Percentiles rank a stretch among this genome's conserved stretches.
These are phyloP conservation scores for Fagopyrum tataricum DNA, from an alignment of 148 eudicot species.

Conservation along the genomic window DNA sequence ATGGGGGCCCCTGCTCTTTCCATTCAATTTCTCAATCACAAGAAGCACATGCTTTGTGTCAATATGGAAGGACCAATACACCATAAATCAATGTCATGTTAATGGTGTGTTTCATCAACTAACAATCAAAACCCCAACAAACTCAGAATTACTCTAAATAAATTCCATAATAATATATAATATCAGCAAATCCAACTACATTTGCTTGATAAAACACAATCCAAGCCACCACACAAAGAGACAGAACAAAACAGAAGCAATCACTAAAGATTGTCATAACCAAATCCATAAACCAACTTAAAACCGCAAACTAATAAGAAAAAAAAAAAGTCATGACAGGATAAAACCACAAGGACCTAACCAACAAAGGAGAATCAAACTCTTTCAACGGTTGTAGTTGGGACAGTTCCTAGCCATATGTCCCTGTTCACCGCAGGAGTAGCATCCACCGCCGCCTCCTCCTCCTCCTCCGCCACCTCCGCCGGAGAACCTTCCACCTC, in stretches of 20 bases:
- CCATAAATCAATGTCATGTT: background rate
- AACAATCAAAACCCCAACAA: background rate
- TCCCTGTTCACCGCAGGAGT: constrained; percentile 39
- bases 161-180: no score
- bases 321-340: background rate
- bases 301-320: no score
- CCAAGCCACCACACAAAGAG: background rate
- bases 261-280: no score
- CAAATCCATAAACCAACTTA: no score
- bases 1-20: no score
- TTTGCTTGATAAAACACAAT: background rate
- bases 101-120: background rate
- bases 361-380: background rate
- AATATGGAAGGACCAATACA: background rate
- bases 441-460: constrained; percentile 32
- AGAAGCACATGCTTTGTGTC: background rate
- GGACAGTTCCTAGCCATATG: constrained; percentile 45
- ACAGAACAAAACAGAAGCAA: no score
- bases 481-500: constrained; percentile 14
- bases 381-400: background rate
- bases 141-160: background rate
- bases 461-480: constrained; percentile 20
- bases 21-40: background rate
- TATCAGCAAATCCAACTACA: no score
- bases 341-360: background rate